Base-by-base conservation (phyloP, 116 monocot species). In the Dioscorea cayenensis region DNA sequence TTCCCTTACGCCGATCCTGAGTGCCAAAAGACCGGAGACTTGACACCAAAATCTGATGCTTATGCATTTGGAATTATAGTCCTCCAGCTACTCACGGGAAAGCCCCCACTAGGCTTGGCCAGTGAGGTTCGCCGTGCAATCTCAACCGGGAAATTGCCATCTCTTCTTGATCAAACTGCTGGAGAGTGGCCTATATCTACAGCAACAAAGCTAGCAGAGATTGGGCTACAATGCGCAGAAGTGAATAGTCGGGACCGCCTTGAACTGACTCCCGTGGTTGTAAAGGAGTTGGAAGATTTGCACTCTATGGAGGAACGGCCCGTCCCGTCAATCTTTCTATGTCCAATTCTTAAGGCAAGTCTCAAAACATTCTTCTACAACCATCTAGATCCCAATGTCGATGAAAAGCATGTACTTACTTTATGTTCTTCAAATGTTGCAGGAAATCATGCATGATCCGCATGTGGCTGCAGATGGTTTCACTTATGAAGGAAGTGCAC, bases 391-490 rank as follows among this genome's bases (percentile, higher is more conserved):
- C n/a, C 10, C 55, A 55, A 55, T 55, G 55, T 19, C 18, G 17
- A 18, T 16, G 5, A n/a, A 55, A 43, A 43, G 43, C 43, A 43
- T 43, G 11, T 43, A 43, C 7, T 12, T 43, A 43, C 12, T 6
- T 43, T 12, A 19, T 55, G n/a, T 55, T 16, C 5, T 43, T 43
- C 23, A 17, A 43, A 64, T 37, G 27, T 62, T 79, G 69, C 82
- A 94, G 94, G 94, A 94, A 80, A 82, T 90, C 28, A 94, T 94
- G 94, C 72, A 84, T 43, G 94, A 94, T 49, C 94, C 94, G 3
- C 85, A 87, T 28, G 78, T 86, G 38, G 94, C 90, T 5, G 88
- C 90, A 11, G 94, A 94, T 69, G 94, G 94, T n/a, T 88, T 84
- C 78, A 90, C 94, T 2, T 94, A 94, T 16, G 94, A 94, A 76